phyloP scores from a whole-genome alignment of 2,329 filamentous ascomycete species.

The Boeremia lycopersici region DNA sequence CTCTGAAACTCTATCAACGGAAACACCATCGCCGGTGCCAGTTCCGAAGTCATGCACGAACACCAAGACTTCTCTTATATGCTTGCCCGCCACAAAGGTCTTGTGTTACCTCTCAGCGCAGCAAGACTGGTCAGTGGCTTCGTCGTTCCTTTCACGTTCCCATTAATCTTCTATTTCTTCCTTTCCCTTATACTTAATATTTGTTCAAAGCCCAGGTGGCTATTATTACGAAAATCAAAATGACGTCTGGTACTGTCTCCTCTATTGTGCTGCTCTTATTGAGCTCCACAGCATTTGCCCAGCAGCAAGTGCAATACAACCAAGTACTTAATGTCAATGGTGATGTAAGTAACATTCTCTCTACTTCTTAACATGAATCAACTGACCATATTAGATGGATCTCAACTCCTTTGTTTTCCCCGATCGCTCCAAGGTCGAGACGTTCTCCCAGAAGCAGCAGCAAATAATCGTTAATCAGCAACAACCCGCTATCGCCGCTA shows the following conservation, averaged over 20 bases:
- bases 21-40: slow-evolving; percentile 22
- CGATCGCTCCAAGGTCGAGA: slow-evolving; percentile 46
- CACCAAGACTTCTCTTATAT: slow-evolving; percentile 32
- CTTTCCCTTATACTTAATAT: slow-evolving; percentile 32
- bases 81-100: slow-evolving; percentile 19
- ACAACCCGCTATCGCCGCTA: slow-evolving; percentile 39
- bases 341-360: slow-evolving; percentile 35
- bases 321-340: slow-evolving; percentile 49
- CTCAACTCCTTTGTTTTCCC: slow-evolving; percentile 47
- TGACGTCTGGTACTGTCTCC: slow-evolving; percentile 48
- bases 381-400: slow-evolving; percentile 39
- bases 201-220: slow-evolving; percentile 42
- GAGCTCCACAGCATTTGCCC: slow-evolving; percentile 35
- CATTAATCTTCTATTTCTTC: slow-evolving; percentile 26
- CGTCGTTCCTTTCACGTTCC: slow-evolving; percentile 34
- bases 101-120: slow-evolving; percentile 28
- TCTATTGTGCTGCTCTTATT: slow-evolving; percentile 37
- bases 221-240: slow-evolving; percentile 28
- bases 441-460: slow-evolving; percentile 47
- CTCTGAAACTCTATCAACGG: slow-evolving; percentile 28
- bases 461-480: slow-evolving; percentile 51
- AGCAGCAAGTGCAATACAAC: slow-evolving; percentile 44
- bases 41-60: slow-evolving; percentile 13
- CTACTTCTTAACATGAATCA: rapidly evolving
- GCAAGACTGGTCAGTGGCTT: slow-evolving; percentile 41